phyloP scores from a whole-genome alignment of 306 rosid species.

The Cucumis cinereus region DNA sequence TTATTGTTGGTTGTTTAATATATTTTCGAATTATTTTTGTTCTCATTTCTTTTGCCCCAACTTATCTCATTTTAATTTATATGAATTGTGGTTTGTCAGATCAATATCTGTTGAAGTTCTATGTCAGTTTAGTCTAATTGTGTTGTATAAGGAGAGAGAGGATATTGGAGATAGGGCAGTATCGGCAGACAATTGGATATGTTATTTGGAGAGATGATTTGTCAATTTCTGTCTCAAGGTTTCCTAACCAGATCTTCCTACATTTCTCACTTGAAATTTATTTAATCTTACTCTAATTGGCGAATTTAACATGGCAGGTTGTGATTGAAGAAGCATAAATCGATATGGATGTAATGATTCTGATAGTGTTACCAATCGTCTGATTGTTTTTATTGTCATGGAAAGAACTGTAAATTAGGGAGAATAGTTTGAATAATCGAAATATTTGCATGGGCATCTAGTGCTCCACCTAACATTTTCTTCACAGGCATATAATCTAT shows the following conservation, averaged over 20 bases:
- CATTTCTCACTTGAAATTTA: not conserved
- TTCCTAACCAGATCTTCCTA: not conserved
- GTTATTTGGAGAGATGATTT: not conserved
- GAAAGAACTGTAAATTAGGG: not conserved
- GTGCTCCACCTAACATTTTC: not conserved
- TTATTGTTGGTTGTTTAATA: not conserved
- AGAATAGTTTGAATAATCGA: not conserved
- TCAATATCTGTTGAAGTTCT: not conserved
- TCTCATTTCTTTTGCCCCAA: not conserved
- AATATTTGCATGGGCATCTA: not conserved
- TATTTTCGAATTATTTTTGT: not conserved
- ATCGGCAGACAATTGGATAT: not conserved
- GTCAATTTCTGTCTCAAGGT: not conserved
- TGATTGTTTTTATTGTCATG: not conserved
- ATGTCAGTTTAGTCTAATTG: not conserved
- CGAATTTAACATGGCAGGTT: not conserved
- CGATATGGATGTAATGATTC: not conserved
- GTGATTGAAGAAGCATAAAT: not conserved
- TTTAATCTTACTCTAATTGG: not conserved
- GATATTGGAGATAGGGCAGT: not conserved
- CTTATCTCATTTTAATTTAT: not conserved
- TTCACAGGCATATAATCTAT: slow-evolving; percentile 68
- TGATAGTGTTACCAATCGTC: not conserved
- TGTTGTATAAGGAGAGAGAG: not conserved
- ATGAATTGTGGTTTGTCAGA: not conserved